Conservation (phyloP, 2,329 filamentous ascomycete genomes). For the Aspergillus calidoustus region DNA sequence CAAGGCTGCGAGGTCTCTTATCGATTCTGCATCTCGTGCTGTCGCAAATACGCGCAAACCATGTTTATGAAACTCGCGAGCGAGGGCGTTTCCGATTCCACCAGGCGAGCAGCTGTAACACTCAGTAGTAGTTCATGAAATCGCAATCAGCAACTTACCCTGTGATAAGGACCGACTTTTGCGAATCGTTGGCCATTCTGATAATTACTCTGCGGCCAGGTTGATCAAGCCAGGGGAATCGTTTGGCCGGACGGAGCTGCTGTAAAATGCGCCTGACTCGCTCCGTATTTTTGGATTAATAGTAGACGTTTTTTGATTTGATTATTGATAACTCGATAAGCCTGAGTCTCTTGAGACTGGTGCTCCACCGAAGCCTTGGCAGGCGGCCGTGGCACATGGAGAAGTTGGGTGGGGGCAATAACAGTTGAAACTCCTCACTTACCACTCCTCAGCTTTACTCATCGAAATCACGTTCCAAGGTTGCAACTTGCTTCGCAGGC, state of each 20-base stretch:
- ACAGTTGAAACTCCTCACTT: too few species aligned
- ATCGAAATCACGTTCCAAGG: too few species aligned
- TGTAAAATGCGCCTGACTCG: too few species aligned
- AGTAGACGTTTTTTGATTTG: too few species aligned
- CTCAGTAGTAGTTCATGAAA: not conserved
- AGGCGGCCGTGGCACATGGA: too few species aligned
- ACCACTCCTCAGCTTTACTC: too few species aligned
- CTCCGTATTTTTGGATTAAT: too few species aligned
- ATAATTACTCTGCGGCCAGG: not conserved
- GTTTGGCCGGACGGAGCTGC: not conserved
- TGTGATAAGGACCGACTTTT: constrained; percentile 48
- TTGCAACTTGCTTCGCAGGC: too few species aligned
- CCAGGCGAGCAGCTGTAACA: constrained; percentile 47
- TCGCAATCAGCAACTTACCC: constrained; percentile 36
- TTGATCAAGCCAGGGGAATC: not conserved
- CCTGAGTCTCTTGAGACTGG: not conserved
- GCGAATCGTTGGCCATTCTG: constrained; percentile 30
- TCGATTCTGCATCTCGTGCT: constrained; percentile 55
- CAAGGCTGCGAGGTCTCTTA: constrained; percentile 54
- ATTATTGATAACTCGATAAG: not conserved
- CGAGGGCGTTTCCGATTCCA: constrained; percentile 63
- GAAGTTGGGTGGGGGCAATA: too few species aligned
- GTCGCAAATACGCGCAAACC: constrained; percentile 63
- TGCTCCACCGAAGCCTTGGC: too few species aligned
- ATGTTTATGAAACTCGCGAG: constrained; percentile 58